These are phyloP conservation scores for Cladosporium halotolerans DNA, from an alignment of 2,329 filamentous ascomycete genomes.

Conservation along the genomic window DNA sequence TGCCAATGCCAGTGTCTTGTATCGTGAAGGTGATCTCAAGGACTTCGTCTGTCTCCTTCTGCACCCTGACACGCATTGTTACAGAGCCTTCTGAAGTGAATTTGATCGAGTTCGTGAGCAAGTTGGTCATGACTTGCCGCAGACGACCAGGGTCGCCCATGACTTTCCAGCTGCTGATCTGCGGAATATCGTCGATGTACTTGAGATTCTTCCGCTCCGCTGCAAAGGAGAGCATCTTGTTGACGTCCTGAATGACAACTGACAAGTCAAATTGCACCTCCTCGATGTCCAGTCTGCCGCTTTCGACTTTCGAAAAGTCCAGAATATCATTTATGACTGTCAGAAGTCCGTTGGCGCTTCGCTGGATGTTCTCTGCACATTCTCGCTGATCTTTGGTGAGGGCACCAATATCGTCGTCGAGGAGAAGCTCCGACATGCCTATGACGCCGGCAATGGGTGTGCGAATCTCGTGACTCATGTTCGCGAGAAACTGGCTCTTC, in stretches of 20 bases:
- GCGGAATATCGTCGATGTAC: slow-evolving; percentile 59
- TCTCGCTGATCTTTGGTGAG: slow-evolving; percentile 66
- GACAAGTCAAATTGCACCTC: slow-evolving; percentile 73
- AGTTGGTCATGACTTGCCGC: slow-evolving; percentile 75
- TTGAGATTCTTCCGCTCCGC: slow-evolving; percentile 72
- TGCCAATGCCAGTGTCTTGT: slow-evolving; percentile 74
- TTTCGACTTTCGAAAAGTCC: slow-evolving; percentile 83
- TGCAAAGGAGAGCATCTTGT: slow-evolving; percentile 81
- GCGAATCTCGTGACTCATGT: slow-evolving; percentile 40
- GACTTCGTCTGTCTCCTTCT: slow-evolving; percentile 57
- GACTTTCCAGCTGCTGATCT: slow-evolving; percentile 64
- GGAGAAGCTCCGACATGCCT: slow-evolving; percentile 69
- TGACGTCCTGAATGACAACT: slow-evolving; percentile 69
- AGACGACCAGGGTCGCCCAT: slow-evolving; percentile 80
- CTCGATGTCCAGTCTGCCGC: slow-evolving; percentile 68
- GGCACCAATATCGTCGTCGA: slow-evolving; percentile 50
- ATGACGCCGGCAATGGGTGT: slow-evolving; percentile 71
- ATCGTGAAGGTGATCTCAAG: slow-evolving; percentile 66
- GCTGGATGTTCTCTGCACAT: slow-evolving; percentile 70
- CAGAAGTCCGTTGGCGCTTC: slow-evolving; percentile 72
- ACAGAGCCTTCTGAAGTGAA: slow-evolving; percentile 66
- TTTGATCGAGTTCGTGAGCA: slow-evolving; percentile 71
- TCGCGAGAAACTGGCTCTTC: slow-evolving; percentile 73
- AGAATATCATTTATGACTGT: slow-evolving; percentile 78
- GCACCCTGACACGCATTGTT: slow-evolving; percentile 58